Conservation (phyloP, 1,284 basidiomycete species). For the Puccinia horiana region DNA sequence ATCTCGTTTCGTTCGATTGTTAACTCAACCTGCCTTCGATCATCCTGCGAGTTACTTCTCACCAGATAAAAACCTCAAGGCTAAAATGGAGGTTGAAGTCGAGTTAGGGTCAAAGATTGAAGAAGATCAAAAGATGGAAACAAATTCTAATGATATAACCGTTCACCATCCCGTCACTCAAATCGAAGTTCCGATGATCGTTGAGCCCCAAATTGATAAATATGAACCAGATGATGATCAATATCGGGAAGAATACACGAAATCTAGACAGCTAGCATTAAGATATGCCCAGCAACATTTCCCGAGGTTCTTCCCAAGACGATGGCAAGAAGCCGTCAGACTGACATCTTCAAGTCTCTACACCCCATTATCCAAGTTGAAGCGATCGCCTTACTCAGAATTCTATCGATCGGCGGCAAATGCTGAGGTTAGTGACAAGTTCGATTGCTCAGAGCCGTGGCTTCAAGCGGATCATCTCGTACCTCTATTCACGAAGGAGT, state of each 20-base stretch:
- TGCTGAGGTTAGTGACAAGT: constrained; percentile 59
- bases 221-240: not conserved
- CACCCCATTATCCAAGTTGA: constrained; percentile 68
- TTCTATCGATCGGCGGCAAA: constrained; percentile 62
- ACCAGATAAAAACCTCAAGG: not conserved
- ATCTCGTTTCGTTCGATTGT: constrained; percentile 40
- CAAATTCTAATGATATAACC: not conserved
- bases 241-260: constrained; percentile 21
- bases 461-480: constrained; percentile 72
- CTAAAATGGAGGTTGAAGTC: constrained; percentile 9
- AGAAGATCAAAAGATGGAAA: constrained; percentile 11
- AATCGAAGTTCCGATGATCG: not conserved
- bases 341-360: constrained; percentile 76
- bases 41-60: not conserved
- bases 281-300: constrained; percentile 73
- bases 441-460: constrained; percentile 10
- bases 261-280: constrained; percentile 63
- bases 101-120: constrained; percentile 16
- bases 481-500: constrained; percentile 81
- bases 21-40: constrained; percentile 38
- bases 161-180: not conserved
- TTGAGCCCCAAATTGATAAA: constrained; percentile 47
- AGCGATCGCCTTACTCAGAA: constrained; percentile 73
- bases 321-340: constrained; percentile 70
- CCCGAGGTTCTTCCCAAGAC: constrained; percentile 68